Base-by-base conservation (phyloP, 2,329 filamentous ascomycete genomes). In the Colletotrichum sansevieriae region DNA sequence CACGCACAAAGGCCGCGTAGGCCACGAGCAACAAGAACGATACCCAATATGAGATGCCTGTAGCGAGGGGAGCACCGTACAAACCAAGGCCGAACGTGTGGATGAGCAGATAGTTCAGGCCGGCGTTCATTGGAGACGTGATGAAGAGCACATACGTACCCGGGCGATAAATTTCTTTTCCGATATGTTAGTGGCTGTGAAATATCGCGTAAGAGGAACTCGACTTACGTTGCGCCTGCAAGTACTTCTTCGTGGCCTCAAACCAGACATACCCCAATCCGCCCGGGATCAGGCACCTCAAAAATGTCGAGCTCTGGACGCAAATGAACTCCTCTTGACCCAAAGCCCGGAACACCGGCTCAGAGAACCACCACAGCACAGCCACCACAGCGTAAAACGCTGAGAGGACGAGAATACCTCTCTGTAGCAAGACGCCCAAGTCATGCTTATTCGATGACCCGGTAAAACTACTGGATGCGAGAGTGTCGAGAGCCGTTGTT, bases 221-320 rank as follows among this genome's bases (percentile, higher is more conserved):
- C 8, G 25, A 88, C 77, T 88, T 88, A 86, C 92, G 92, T 79
- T 97, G 94, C 0, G 94, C 94, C 79, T 97, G 94, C 1, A 97
- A 85, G 73, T 91, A 97, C 73, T 95, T 93, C 81, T 97, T 97
- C 76, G 94, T 88, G 6, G 89, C 85, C 79, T 97, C 93, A 69
- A 97, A 97, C 81, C 92, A 97, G 46, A 97, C 89, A 74, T 97
- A 97, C 0, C 94, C 94, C 43, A 97, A 79, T 0, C 94, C 94
- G 0, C 94, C 94, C 0, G 94, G 94, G 1, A 93, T 91, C 52
- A 97, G 80, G 12, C 90, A 88, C 2, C 85, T 89, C 8, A 97
- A 80, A 71, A 97, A 97, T 49, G 82, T 86, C 1, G 92, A 88
- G 59, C 91, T 92, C 68, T 95, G 89, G 25, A 87, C 82, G 46